These are phyloP conservation scores for Erythrophleum fordii DNA, from an alignment of 306 rosid species.

Conservation along the genomic window DNA sequence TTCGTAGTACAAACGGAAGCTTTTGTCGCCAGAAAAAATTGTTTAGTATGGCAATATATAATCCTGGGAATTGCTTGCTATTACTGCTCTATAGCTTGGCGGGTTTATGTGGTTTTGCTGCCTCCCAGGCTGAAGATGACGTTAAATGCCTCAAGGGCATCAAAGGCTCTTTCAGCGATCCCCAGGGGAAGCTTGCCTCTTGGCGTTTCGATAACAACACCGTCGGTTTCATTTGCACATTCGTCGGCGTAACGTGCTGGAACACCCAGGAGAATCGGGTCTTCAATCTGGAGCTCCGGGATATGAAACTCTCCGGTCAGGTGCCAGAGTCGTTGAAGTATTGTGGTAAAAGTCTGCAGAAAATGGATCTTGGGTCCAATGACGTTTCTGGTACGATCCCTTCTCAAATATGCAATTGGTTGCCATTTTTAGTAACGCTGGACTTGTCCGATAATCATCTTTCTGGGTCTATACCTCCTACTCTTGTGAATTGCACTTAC, in stretches of 20 bases:
- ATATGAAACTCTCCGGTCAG: conserved; percentile 59
- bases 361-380: conserved; percentile 71
- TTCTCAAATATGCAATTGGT: conserved; percentile 65
- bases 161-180: conserved; percentile 44
- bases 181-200: conserved; percentile 32
- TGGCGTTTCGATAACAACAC: conserved; percentile 78
- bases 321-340: conserved; percentile 60
- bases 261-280: conserved; percentile 77
- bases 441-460: conserved; percentile 69
- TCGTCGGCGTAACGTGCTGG: conserved; percentile 78
- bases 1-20: conserved; percentile 34
- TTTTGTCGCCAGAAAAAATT: conserved; percentile 8
- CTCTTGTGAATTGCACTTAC: conserved; percentile 59
- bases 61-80: conserved; percentile 4
- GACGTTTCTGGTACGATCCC: conserved; percentile 61
- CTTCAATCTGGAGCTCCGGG: conserved; percentile 52
- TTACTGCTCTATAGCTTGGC: conserved; percentile 28
- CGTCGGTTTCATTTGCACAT: conserved; percentile 64
- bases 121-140: conserved; percentile 57
- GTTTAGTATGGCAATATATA: background rate
- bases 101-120: conserved; percentile 15
- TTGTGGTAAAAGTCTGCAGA: conserved; percentile 66
- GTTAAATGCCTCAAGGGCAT: conserved; percentile 67
- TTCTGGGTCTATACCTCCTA: conserved; percentile 61
- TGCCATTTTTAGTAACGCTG: conserved; percentile 63